phyloP scores from a whole-genome alignment of 1,139 yeast species.

The Blastobotrys proliferans region DNA sequence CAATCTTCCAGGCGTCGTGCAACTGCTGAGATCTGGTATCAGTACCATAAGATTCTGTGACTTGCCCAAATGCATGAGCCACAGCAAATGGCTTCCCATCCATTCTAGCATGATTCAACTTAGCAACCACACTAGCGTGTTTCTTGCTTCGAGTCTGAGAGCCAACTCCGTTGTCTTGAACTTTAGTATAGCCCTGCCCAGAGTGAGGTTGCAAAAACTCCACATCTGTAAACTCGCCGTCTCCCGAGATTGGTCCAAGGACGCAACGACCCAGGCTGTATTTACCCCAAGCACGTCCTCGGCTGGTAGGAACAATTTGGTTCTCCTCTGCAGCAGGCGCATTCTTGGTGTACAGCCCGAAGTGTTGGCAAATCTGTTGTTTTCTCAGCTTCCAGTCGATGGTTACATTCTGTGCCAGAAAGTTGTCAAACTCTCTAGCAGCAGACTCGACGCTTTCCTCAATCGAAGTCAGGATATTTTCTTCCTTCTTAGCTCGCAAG shows the following conservation, averaged over 20 bases:
- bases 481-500: slow-evolving; percentile 69
- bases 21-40: slow-evolving; percentile 37
- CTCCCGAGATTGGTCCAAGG: slow-evolving; percentile 35
- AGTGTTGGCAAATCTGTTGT: slow-evolving; percentile 63
- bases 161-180: slow-evolving; percentile 1
- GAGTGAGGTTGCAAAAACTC: slow-evolving; percentile 27
- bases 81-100: slow-evolving; percentile 47
- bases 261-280: slow-evolving; percentile 34
- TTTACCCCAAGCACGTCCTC: slow-evolving; percentile 31
- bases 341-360: slow-evolving; percentile 44
- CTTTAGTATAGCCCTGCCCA: slow-evolving; percentile 8
- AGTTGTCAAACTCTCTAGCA: slow-evolving; percentile 76
- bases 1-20: slow-evolving; percentile 37
- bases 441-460: slow-evolving; percentile 75
- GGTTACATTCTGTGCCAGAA: slow-evolving; percentile 65
- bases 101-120: slow-evolving; percentile 67
- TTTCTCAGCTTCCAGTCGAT: slow-evolving; percentile 82
- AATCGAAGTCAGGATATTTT: slow-evolving; percentile 75
- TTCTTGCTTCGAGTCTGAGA: slow-evolving; percentile 37
- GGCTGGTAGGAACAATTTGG: slow-evolving; percentile 3
- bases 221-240: slow-evolving; percentile 32
- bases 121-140: slow-evolving; percentile 69
- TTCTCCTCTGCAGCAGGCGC: slow-evolving; percentile 4
- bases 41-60: slow-evolving; percentile 30
- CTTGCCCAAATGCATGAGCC: slow-evolving; percentile 50